Evolutionary conservation across 805 yeast species (phyloP).

Genomic region (Kurtzmaniella fragi): DNA sequence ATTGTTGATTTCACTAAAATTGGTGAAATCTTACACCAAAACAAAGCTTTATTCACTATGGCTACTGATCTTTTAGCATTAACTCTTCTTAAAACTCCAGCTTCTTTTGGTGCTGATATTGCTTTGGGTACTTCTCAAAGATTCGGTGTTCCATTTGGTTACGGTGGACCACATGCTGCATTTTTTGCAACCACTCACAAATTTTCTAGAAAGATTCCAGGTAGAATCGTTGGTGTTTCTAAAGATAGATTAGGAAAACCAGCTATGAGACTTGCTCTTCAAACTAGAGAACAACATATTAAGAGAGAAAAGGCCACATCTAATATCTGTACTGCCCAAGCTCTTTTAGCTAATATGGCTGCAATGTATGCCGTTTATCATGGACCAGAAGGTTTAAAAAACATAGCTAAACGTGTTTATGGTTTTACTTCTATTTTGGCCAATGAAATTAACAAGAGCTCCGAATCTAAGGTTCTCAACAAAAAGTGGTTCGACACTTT

Average conservation of each 20-base stretch:
- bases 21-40: conserved; percentile 60
- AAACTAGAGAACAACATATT: conserved; percentile 97
- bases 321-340: conserved; percentile 97
- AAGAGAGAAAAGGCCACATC: conserved; percentile 97
- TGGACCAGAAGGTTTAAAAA: conserved; percentile 80
- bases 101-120: conserved; percentile 84
- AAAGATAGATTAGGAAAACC: conserved; percentile 85
- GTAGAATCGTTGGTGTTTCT: conserved; percentile 89
- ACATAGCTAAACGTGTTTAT: conserved; percentile 73
- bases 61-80: conserved; percentile 93
- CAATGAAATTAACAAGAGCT: conserved; percentile 32
- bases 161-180: conserved; percentile 99
- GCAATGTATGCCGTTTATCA: conserved; percentile 96
- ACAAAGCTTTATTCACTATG: conserved; percentile 73
- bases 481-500: conserved; percentile 82
- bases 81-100: conserved; percentile 80
- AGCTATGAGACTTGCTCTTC: conserved; percentile 91
- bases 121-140: conserved; percentile 92
- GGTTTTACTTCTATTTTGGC: conserved; percentile 75
- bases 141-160: conserved; percentile 97
- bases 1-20: conserved; percentile 48
- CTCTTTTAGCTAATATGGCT: conserved; percentile 89
- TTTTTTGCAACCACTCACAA: conserved; percentile 84
- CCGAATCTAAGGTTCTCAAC: conserved; percentile 49
- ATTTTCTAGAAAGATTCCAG: conserved; percentile 90